Conservation (phyloP, 169 alveolate genomes). For the Perkinsus olseni region DNA sequence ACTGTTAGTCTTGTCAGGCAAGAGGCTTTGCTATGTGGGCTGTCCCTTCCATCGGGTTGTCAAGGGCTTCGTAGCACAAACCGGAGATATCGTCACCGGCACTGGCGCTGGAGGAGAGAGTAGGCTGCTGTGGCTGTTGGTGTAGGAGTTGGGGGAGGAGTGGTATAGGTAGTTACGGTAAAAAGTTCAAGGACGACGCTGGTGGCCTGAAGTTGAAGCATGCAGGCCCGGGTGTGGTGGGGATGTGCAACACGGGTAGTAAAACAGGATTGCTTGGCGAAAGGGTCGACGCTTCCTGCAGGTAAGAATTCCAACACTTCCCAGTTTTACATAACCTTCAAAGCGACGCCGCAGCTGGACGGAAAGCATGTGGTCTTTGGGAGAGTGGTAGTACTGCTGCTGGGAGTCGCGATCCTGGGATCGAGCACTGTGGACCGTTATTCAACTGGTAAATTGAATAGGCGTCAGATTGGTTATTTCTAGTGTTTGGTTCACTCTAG, state of each 20-base stretch:
- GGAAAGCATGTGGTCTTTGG: slow-evolving; percentile 97
- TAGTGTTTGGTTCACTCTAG: too few relatives aligned
- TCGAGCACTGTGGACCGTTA: too few relatives aligned
- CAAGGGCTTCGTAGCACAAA: slow-evolving; percentile 41
- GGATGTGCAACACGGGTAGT: not conserved
- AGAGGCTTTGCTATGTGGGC: slow-evolving; percentile 31
- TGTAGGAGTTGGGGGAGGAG: not conserved
- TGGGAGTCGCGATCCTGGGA: too few relatives aligned
- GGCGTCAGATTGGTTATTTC: too few relatives aligned
- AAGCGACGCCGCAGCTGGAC: slow-evolving; percentile 88
- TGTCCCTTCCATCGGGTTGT: slow-evolving; percentile 45
- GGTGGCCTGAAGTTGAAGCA: not conserved
- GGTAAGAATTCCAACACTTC: slow-evolving; percentile 89
- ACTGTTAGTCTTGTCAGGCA: not conserved
- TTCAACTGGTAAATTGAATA: too few relatives aligned
- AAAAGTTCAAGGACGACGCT: not conserved
- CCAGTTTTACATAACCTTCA: slow-evolving; percentile 86
- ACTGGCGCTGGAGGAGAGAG: not conserved
- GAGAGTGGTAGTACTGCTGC: slow-evolving; percentile 61
- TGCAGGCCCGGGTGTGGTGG: not conserved
- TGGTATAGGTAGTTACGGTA: not conserved
- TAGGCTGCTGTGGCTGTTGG: not conserved
- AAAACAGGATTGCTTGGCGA: not conserved
- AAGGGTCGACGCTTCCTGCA: slow-evolving; percentile 17
- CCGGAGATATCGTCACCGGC: not conserved